A percentile compares a stretch with the other conserved stretches of the same genome.
Evolutionary conservation across 352 stramenopile species (phyloP).

Genomic region (Pythium angustatum): DNA sequence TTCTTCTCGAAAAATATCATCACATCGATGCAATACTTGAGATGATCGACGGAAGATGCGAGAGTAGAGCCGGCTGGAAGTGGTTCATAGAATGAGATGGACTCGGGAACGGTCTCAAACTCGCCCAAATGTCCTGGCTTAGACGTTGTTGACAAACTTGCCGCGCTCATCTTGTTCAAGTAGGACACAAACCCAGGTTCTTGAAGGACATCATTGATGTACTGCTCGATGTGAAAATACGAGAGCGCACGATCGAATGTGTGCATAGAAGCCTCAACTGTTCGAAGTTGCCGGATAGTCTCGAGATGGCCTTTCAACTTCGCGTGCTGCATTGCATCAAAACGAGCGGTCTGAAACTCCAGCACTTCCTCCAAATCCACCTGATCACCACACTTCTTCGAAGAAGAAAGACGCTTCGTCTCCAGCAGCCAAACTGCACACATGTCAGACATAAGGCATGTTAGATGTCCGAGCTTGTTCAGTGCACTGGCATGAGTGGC

Average conservation of each 20-base stretch:
- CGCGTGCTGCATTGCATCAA: constrained; percentile 60
- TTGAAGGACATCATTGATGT: constrained; percentile 77
- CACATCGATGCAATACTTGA: constrained; percentile 85
- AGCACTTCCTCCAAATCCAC: constrained; percentile 37
- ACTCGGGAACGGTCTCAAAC: constrained; percentile 61
- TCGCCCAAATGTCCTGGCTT: constrained; percentile 28
- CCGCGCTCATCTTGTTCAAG: constrained; percentile 73
- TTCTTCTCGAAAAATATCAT: constrained; percentile 89
- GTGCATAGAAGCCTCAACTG: constrained; percentile 73
- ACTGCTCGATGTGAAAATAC: constrained; percentile 85
- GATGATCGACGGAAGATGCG: constrained; percentile 61
- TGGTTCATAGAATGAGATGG: constrained; percentile 72
- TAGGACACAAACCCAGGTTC: constrained; percentile 61
- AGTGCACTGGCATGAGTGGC: no score
- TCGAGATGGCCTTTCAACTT: constrained; percentile 69
- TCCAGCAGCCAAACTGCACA: constrained; percentile 38
- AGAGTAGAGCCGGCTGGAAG: constrained; percentile 49
- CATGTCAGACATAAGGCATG: no score
- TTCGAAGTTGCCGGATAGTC: constrained; percentile 73
- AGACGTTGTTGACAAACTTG: constrained; percentile 25
- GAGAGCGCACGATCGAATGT: constrained; percentile 77
- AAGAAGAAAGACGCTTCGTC: constrained; percentile 30
- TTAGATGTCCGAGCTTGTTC: no score
- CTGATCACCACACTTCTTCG: constrained; percentile 37
- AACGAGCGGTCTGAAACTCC: constrained; percentile 59